Percentiles rank a stretch among this genome's conserved stretches.
Conservation (phyloP, 2,329 filamentous ascomycete genomes). For the Amauroascus niger region DNA sequence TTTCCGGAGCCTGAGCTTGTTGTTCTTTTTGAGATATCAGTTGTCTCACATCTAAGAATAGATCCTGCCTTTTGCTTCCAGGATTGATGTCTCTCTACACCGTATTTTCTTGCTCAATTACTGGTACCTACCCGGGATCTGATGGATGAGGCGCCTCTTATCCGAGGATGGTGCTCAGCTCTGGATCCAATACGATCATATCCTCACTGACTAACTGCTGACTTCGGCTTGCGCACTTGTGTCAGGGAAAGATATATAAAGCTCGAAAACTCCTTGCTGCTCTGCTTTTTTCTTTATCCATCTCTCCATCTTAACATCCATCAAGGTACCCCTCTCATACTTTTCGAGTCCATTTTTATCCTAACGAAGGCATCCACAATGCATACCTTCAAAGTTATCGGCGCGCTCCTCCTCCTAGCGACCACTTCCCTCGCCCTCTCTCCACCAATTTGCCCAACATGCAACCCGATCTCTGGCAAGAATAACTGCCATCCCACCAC, state of each 20-base stretch:
- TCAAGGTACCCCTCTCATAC: not conserved
- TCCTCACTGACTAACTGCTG: not conserved
- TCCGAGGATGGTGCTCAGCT: not conserved
- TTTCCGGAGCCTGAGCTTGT: not conserved
- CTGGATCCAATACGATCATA: not conserved
- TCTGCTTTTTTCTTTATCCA: not conserved
- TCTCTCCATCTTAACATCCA: not conserved
- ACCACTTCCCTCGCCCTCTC: conserved; percentile 15
- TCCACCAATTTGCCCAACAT: conserved; percentile 28
- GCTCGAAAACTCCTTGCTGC: not conserved
- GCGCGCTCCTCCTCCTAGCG: conserved; percentile 22
- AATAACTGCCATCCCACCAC: conserved; percentile 37
- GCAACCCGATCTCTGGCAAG: conserved; percentile 33
- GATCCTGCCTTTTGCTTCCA: not conserved
- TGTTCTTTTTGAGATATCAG: not conserved
- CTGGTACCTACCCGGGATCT: not conserved
- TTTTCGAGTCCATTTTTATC: not conserved
- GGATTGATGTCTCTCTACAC: not conserved
- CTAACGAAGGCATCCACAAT: conserved; percentile 19
- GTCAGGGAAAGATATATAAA: conserved; percentile 2
- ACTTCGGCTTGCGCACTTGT: too few species aligned
- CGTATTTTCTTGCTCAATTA: not conserved
- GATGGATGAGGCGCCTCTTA: not conserved
- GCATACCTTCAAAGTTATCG: conserved; percentile 22
- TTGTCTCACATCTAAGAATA: conserved; percentile 8